These are phyloP conservation scores for Lepidium africanum DNA, from an alignment of 345 rosid genomes.

Conservation along the genomic window DNA sequence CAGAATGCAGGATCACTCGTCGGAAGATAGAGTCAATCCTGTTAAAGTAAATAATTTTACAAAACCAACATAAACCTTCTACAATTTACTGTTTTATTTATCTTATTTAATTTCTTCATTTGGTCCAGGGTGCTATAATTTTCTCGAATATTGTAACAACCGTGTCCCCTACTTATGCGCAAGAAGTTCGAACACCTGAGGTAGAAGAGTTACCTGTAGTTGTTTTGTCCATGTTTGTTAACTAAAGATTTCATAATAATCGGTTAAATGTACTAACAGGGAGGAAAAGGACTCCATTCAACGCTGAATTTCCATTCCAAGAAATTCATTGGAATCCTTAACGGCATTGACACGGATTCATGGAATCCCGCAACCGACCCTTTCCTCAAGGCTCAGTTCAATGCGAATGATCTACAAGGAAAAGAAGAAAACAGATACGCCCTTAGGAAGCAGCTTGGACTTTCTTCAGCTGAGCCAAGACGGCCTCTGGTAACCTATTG, in stretches of 20 bases:
- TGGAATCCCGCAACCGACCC: constrained; percentile 94
- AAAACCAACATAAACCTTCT: background rate
- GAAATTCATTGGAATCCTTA: constrained; percentile 83
- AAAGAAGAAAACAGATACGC: constrained; percentile 77
- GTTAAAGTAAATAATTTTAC: constrained; percentile 49
- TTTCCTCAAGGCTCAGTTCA: constrained; percentile 74
- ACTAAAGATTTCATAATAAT: background rate
- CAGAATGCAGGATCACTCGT: constrained; percentile 88
- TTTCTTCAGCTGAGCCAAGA: constrained; percentile 55
- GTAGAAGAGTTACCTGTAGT: constrained; percentile 26
- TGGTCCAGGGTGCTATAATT: constrained; percentile 81
- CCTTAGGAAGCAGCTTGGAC: constrained; percentile 67
- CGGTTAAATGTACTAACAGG: constrained; percentile 33
- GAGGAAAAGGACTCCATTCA: constrained; percentile 87
- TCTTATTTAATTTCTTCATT: background rate
- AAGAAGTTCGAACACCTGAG: constrained; percentile 91
- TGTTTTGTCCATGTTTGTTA: background rate
- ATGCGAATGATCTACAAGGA: constrained; percentile 71
- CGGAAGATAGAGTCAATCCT: constrained; percentile 76
- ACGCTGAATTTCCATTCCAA: constrained; percentile 75
- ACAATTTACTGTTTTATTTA: background rate
- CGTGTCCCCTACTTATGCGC: constrained; percentile 93
- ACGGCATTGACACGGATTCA: constrained; percentile 85
- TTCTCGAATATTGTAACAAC: constrained; percentile 97
- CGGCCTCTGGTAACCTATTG: constrained; percentile 61